Evolutionary conservation across 176 grass and related monocot species (phyloP).

Genomic region (Chrysopogon serrulatus): DNA sequence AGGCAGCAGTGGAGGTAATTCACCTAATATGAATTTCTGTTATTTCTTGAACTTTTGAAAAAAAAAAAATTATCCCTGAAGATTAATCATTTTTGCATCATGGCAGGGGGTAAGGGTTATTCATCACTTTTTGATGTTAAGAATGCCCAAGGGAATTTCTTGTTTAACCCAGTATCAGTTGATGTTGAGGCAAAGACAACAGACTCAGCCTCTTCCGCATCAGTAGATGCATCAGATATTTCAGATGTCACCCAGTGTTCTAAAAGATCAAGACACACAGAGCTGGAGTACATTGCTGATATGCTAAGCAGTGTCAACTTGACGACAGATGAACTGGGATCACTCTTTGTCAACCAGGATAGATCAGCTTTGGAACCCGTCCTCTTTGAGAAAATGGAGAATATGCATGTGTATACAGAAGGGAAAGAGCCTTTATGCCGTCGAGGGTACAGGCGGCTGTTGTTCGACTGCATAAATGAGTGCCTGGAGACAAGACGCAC

Average conservation of each 20-base stretch:
- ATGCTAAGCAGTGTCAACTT: slow-evolving; percentile 39
- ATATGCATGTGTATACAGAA: slow-evolving; percentile 16
- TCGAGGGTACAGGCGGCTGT: slow-evolving; percentile 32
- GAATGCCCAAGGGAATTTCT: slow-evolving; percentile 29
- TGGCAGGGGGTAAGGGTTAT: slow-evolving; percentile 43
- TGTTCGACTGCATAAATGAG: slow-evolving; percentile 66
- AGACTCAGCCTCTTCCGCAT: slow-evolving; percentile 50
- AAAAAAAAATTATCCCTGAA: background rate
- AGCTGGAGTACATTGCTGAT: slow-evolving; percentile 58
- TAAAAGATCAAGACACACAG: slow-evolving; percentile 22
- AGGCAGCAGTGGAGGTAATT: slow-evolving; percentile 54
- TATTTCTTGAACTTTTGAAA: background rate
- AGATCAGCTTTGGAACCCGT: slow-evolving; percentile 36
- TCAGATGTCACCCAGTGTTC: slow-evolving; percentile 36
- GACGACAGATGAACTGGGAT: slow-evolving; percentile 25
- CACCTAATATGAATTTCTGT: slow-evolving; percentile 1
- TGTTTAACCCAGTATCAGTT: slow-evolving; percentile 13
- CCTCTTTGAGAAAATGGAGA: slow-evolving; percentile 47
- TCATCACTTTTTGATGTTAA: slow-evolving; percentile 42
- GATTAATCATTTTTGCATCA: background rate
- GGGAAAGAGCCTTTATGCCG: slow-evolving; percentile 26
- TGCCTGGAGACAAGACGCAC: slow-evolving; percentile 50
- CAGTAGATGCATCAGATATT: slow-evolving; percentile 32
- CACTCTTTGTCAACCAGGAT: slow-evolving; percentile 15
- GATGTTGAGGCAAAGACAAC: slow-evolving; percentile 41